Base-by-base conservation (phyloP, 2,329 filamentous ascomycete genomes). In the Pseudocercospora fijiensis region DNA sequence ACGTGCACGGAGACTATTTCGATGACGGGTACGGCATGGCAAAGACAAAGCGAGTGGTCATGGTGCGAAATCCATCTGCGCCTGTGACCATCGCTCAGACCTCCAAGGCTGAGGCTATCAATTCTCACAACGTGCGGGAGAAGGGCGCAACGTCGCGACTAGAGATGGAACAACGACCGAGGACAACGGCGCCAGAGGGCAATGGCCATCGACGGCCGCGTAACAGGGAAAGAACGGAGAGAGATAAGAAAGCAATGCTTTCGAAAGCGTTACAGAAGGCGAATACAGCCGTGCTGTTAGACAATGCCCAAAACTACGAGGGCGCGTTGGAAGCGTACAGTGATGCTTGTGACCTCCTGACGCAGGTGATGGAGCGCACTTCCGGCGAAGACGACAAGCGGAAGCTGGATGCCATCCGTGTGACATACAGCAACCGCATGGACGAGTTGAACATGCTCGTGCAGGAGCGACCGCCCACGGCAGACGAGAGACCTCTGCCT, bases 211-310 rank as follows among this genome's bases (percentile, higher is more conserved):
- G 59, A 51, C 60, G 60, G 49, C 67, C 71, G 41, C 60, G 77
- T 65, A 75, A 75, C 6, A 75, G 77, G 56, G 80, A 82, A 67
- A 75, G 76, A 64, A 74, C 77, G 57, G 81, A 83, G 64, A 80
- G 78, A 70, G 81, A 83, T 70, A 83, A 98, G 76, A 98, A 97
- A 81, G 90, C 89, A 10, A 98, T 98, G 93, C 84, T 99, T 37
- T 96, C 94, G n/a, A 91, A 90, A 71, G 95, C 95, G 0, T 81
- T 99, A 60, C 90, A 96, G 75, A 96, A 97, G 79, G 95, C 95
- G 57, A 97, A 99, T 74, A 94, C 91, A 11, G 95, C 95, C 22
- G 95, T 99, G 26, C 85, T 97, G 69, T 85, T 99, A 45, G 95
- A 99, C 78, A 98, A 97, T 84, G 92, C 92, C 13, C 91, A 95